A percentile compares a stretch with the other conserved stretches of the same genome.
Conservation (phyloP, 441 rosid genomes). For the Pelargonium australe region DNA sequence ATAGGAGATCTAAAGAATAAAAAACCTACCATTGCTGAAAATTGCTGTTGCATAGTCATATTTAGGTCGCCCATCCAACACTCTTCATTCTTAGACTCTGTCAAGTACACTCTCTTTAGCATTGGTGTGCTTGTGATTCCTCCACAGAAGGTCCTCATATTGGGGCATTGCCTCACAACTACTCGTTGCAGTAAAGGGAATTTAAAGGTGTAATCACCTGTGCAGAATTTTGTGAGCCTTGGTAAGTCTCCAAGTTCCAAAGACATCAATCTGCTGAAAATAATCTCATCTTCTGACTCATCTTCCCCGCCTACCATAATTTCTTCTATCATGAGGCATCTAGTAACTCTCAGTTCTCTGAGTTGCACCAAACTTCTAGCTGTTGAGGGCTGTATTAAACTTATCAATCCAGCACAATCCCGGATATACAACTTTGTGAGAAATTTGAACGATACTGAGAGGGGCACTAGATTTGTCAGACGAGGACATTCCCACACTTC, state of each 20-base stretch:
- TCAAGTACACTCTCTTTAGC: neutral
- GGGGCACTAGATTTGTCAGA: conserved; percentile 10
- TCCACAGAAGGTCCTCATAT: conserved; percentile 12
- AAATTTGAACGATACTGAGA: conserved; percentile 10
- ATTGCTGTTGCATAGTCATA: neutral
- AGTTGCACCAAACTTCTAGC: conserved; percentile 11
- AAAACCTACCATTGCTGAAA: neutral
- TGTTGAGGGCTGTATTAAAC: neutral
- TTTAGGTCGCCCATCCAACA: conserved; percentile 3
- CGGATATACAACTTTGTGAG: neutral
- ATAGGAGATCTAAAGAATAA: no score
- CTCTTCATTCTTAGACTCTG: neutral
- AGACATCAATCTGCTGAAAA: neutral
- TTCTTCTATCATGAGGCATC: conserved; percentile 11
- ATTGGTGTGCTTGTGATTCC: conserved; percentile 11
- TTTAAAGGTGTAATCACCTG: neutral
- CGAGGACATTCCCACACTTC: no score
- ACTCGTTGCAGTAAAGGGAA: conserved; percentile 12
- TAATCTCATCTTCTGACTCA: neutral
- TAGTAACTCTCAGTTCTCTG: neutral
- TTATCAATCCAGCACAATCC: neutral
- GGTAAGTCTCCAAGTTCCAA: conserved; percentile 2
- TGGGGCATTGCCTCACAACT: conserved; percentile 9
- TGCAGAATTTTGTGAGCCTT: conserved; percentile 14
- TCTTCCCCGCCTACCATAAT: conserved; percentile 7